Conservation (phyloP, 2,329 filamentous ascomycete genomes). For the Elsinoe arachidis region DNA sequence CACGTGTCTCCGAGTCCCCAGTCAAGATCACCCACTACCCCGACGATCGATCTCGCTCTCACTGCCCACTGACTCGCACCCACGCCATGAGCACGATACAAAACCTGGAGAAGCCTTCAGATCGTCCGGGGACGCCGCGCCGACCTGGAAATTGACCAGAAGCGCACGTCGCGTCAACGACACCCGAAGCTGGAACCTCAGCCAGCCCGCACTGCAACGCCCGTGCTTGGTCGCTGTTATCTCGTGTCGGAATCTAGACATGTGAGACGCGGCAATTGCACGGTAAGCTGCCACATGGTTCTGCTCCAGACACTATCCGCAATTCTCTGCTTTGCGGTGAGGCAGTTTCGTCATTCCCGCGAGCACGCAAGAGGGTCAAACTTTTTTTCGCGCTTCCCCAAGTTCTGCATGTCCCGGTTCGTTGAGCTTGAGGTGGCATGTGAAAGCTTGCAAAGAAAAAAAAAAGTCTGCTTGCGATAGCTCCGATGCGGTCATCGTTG, state of each 20-base stretch:
- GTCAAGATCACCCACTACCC: not conserved
- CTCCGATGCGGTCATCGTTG: conserved; percentile 4
- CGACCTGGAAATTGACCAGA: not conserved
- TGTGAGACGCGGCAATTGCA: conserved; percentile 4
- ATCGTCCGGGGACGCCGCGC: conserved; percentile 5
- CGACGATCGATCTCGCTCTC: conserved; percentile 6
- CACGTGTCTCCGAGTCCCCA: not conserved
- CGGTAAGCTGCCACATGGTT: not conserved
- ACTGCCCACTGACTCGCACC: not conserved
- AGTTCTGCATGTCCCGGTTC: not conserved
- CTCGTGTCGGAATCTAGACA: not conserved
- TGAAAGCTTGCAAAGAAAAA: not conserved
- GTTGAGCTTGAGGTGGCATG: not conserved
- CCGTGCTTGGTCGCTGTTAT: not conserved
- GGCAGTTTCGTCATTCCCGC: conserved; percentile 7
- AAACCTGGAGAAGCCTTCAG: not conserved
- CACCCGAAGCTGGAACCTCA: too few relatives aligned
- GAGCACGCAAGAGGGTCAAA: conserved; percentile 1
- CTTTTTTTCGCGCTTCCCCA: not conserved
- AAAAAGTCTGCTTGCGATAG: too few relatives aligned
- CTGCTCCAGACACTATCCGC: not conserved
- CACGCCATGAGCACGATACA: not conserved
- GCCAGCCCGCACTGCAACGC: not conserved
- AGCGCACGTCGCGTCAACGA: too few relatives aligned
- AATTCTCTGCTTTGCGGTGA: not conserved